Conservation (phyloP, 768 basidiomycete species). For the Suillus subaureus region DNA sequence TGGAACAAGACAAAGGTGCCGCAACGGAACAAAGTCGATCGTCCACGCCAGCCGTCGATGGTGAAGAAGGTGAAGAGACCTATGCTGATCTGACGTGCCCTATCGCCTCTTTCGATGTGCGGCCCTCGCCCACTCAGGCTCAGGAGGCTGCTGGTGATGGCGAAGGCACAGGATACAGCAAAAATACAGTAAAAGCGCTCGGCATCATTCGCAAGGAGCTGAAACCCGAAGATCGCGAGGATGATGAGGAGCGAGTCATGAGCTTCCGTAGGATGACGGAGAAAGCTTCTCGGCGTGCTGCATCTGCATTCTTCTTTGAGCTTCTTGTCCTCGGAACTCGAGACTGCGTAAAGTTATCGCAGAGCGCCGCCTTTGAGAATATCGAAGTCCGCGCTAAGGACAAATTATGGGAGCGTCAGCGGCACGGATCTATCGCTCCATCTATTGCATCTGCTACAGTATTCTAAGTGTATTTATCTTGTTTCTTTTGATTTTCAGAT, state of each 20-base stretch:
- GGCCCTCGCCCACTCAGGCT: slow-evolving; percentile 55
- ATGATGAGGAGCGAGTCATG: slow-evolving; percentile 58
- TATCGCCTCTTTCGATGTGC: slow-evolving; percentile 79
- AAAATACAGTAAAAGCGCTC: slow-evolving; percentile 86
- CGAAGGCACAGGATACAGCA: slow-evolving; percentile 79
- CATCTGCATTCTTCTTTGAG: slow-evolving; percentile 98
- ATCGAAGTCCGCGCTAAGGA: slow-evolving; percentile 82
- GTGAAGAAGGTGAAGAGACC: slow-evolving; percentile 61
- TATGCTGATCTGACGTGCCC: slow-evolving; percentile 75
- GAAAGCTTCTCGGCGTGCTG: slow-evolving; percentile 89
- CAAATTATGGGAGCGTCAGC: slow-evolving; percentile 80
- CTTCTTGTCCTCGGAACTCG: slow-evolving; percentile 91
- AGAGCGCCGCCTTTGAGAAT: slow-evolving; percentile 77
- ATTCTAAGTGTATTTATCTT: slow-evolving; percentile 26
- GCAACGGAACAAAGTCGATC: slow-evolving; percentile 61
- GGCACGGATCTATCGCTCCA: slow-evolving; percentile 42
- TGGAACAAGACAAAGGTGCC: slow-evolving; percentile 48
- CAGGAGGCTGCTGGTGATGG: slow-evolving; percentile 45
- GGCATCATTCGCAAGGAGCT: slow-evolving; percentile 74
- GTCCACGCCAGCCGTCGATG: slow-evolving; percentile 69
- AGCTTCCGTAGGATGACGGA: slow-evolving; percentile 81
- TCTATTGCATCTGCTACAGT: slow-evolving; percentile 50
- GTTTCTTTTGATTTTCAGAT: background rate
- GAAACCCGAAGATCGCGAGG: slow-evolving; percentile 50
- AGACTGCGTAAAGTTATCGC: slow-evolving; percentile 84